These are phyloP conservation scores for Chaetomium sp. DNA, from an alignment of 2,329 filamentous ascomycete species.

Conservation along the genomic window DNA sequence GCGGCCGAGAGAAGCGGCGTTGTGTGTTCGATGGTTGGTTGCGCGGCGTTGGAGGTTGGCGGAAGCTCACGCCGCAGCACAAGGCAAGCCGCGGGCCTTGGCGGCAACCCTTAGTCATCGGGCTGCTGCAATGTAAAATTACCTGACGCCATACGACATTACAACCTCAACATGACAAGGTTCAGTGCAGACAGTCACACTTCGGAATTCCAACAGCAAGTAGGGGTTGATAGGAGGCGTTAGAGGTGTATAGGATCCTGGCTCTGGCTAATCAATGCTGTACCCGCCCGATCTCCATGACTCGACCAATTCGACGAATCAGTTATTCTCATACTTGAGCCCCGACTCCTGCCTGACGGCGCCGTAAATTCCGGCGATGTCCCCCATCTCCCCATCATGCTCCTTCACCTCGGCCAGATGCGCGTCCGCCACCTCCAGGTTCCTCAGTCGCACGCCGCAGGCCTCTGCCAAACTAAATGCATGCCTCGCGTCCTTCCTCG, in stretches of 20 bases:
- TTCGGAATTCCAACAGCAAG: background rate
- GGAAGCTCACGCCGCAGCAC: constrained; percentile 27
- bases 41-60: constrained; percentile 26
- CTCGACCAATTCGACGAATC: background rate
- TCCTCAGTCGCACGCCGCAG: constrained; percentile 63
- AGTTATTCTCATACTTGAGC: constrained; percentile 69
- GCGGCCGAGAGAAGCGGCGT: constrained; percentile 6
- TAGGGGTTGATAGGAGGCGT: background rate
- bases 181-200: background rate
- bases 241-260: background rate
- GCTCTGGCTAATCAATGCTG: background rate
- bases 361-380: constrained; percentile 83
- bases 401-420: constrained; percentile 72
- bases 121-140: background rate
- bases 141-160: background rate
- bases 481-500: constrained; percentile 79
- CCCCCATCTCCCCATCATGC: constrained; percentile 67
- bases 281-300: background rate
- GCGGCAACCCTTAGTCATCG: constrained; percentile 20
- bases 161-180: too few species aligned
- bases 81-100: constrained; percentile 13
- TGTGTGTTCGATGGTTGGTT: constrained; percentile 18
- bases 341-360: constrained; percentile 74
- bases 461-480: constrained; percentile 66
- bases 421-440: constrained; percentile 66